A percentile compares a stretch with the other conserved stretches of the same genome.
These are phyloP conservation scores for Lachancea thermotolerans DNA, from an alignment of 805 yeast species.

Conservation along the genomic window DNA sequence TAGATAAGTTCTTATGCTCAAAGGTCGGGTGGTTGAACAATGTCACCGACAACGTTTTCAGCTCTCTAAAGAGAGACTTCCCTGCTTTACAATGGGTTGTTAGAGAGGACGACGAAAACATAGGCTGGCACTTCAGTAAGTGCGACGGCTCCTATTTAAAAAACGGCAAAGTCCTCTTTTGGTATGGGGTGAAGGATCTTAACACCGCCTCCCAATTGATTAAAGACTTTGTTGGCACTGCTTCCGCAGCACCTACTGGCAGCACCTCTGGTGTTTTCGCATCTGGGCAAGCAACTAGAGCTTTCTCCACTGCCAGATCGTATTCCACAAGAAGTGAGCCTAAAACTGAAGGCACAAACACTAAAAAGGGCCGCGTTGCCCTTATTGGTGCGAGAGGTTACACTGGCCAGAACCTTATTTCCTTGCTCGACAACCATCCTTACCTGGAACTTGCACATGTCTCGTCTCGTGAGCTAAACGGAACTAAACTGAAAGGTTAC, in stretches of 20 bases:
- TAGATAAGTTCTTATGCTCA: constrained; percentile 82
- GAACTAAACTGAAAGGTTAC: constrained; percentile 82
- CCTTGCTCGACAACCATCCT: constrained; percentile 82
- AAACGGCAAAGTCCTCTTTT: constrained; percentile 83
- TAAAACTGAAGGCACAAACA: constrained; percentile 53
- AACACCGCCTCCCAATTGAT: constrained; percentile 58
- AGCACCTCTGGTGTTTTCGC: constrained; percentile 39
- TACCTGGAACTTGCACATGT: constrained; percentile 84
- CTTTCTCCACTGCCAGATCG: constrained; percentile 11
- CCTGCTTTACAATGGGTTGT: constrained; percentile 78
- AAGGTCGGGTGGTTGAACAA: constrained; percentile 96
- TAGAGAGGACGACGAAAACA: constrained; percentile 81
- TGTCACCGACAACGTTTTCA: constrained; percentile 91
- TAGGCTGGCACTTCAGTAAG: constrained; percentile 85
- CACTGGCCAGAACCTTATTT: constrained; percentile 90
- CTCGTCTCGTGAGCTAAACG: constrained; percentile 90
- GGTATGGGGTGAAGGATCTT: constrained; percentile 81
- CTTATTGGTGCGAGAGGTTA: constrained; percentile 97
- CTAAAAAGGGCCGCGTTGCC: constrained; percentile 66
- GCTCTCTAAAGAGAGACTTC: constrained; percentile 69
- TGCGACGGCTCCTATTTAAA: constrained; percentile 92
- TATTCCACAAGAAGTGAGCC: constrained; percentile 55
- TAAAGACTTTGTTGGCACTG: constrained; percentile 42
- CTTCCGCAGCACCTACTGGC: constrained; percentile 16
- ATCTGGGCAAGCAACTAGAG: constrained; percentile 44